These are phyloP conservation scores for Lolium perenne DNA, from an alignment of 176 grass and related monocot species.

Conservation along the genomic window DNA sequence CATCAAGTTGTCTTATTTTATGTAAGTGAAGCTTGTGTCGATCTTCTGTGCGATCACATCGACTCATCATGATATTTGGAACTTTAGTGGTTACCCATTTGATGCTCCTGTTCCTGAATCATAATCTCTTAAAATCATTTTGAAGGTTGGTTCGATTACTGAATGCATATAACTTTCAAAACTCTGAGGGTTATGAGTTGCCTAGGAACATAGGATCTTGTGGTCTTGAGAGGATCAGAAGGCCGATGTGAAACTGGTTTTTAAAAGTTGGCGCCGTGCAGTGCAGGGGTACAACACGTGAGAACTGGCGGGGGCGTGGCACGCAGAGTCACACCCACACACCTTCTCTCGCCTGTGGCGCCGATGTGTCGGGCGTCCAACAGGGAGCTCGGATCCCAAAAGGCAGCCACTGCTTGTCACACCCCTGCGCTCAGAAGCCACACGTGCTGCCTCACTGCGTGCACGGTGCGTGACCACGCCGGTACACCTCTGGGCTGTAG, in stretches of 20 bases:
- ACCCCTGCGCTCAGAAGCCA: slow-evolving; percentile 26
- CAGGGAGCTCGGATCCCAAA: slow-evolving; percentile 50
- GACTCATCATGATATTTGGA: not conserved
- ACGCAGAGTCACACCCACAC: slow-evolving; percentile 17
- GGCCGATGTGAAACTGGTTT: not conserved
- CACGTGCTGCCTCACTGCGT: slow-evolving; percentile 40
- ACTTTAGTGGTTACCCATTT: not conserved
- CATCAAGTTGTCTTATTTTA: not conserved
- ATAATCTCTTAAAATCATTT: not conserved
- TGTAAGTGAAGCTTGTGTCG: not conserved
- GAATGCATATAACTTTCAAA: slow-evolving; percentile 17
- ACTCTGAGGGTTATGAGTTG: not conserved
- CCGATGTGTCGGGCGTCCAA: slow-evolving; percentile 27
- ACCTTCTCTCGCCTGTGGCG: not conserved
- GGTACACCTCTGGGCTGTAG: not conserved
- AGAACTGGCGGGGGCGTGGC: not conserved
- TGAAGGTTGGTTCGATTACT: slow-evolving; percentile 27
- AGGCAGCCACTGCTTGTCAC: slow-evolving; percentile 16
- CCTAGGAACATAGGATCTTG: slow-evolving; percentile 38
- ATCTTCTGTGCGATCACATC: not conserved
- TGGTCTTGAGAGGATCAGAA: slow-evolving; percentile 18
- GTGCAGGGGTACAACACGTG: slow-evolving; percentile 28
- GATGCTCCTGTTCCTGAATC: too few relatives aligned
- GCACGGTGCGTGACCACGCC: slow-evolving; percentile 43
- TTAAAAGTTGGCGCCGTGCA: slow-evolving; percentile 28